Evolutionary conservation across 164 flowering plant genomes (phyloP), one percentile per base, ranked within the genome.

Genomic region (Annona squamosa): DNA sequence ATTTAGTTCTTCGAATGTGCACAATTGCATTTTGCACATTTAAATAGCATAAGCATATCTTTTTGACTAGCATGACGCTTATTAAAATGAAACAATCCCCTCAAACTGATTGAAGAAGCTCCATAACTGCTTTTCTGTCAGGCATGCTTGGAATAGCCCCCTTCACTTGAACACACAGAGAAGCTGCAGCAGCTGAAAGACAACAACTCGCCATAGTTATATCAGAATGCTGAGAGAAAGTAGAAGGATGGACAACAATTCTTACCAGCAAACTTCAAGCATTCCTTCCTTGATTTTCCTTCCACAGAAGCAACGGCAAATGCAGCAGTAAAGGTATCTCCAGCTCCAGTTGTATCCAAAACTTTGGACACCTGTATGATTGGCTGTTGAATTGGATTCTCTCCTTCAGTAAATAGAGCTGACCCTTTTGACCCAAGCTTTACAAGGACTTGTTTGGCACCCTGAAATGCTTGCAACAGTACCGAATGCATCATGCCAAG

Each of bases 71-170:
- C 59, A 52, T 52, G 9, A 68, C 46, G 46, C 70, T 68, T 46
- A 68, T 45, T 16, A 6, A 18, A 70, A 63, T 67, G 70, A 44
- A 56, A 69, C 10, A 70, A 61, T 70, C 26, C 61, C 47, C 4
- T 83, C 75, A 85, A 74, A 74, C 75, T 73, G 87, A 82, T 46
- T 85, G 81, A 69, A 95, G 87, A 82, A 93, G 94, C 78, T 84
- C 78, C 81, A 85, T 64, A 77, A 95, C 98, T 61, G 97, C 84
- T 74, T 85, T 82, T 68, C 97, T 83, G n/a, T 85, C 85, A 17
- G 99, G 99, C 98, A 95, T 93, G 87, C 99, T 89, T 70, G 99
- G 97, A 72, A 93, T 93, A 17, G 97, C 99, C 66, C 98, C 99
- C 81, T 93, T 95, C 78, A 91, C 98, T 90, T 91, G 99, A 79